Evolutionary conservation across 1,284 basidiomycete species (phyloP), one percentile per base, ranked within the genome.

Genomic region (Apiotrichum domesticum): DNA sequence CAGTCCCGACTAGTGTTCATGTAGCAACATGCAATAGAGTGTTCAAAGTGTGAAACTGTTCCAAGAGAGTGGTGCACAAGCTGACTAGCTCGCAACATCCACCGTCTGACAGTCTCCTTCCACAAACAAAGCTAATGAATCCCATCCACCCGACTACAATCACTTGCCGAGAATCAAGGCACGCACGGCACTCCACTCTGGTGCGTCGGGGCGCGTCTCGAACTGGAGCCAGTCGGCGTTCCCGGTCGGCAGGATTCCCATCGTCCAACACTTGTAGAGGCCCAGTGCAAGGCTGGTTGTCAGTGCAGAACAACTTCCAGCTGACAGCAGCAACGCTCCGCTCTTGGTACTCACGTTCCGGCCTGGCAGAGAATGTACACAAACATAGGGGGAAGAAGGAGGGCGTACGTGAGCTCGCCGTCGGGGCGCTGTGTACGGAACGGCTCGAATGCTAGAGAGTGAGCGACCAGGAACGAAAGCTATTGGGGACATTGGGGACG

Each of bases 181-280:
- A 4, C 60, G 56, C 29, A 62, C 54, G 6, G 54, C 54, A 13
- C 52, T 54, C 60, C 60, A 62, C 46, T 62, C 60, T 3, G 60
- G 60, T 37, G 57, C 52, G 14, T 29, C 46, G 15, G 78, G 66
- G 66, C 90, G 79, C 3, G 84, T 87, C 78, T 94, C 90, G 67
- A 94, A 94, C 29, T 88, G 90, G 52, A 93, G 77, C 90, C 91
- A 95, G 76, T 95, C 91, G 3, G 87, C 89, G 0, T 90, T 87
- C 1, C 90, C 89, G 2, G 84, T 87, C 0, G 91, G 91, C 34
- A 95, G 75, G 54, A 95, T 79, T 2, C 91, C 91, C 90, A 95
- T 92, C 0, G 85, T 84, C 49, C 85, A 84, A 75, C 90, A 93
- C 74, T 95, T 95, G 85, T 87, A 95, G 37, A 94, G 75, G 0